Conservation (phyloP, 306 rosid genomes). For the Mimosa pudica region DNA sequence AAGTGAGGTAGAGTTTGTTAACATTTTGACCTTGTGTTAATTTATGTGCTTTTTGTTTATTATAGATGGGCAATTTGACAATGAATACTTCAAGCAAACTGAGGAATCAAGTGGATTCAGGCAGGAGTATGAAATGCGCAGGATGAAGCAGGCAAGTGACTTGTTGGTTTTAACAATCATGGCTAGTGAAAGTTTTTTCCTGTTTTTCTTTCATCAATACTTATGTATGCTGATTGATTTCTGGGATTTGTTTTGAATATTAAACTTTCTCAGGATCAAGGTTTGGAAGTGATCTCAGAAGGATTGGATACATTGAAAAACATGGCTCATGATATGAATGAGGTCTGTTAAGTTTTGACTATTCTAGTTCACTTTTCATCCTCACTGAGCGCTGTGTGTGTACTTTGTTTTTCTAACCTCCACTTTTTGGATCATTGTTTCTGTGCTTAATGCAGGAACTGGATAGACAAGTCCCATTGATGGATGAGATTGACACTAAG, state of each 20-base stretch:
- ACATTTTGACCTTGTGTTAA: conserved; percentile 1
- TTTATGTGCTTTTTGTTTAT: conserved; percentile 35
- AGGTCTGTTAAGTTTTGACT: conserved; percentile 51
- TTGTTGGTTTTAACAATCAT: conserved; percentile 31
- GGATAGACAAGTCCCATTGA: conserved; percentile 97
- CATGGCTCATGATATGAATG: conserved; percentile 98
- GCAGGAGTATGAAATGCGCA: conserved; percentile 97
- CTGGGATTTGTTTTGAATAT: conserved; percentile 29
- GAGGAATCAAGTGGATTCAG: conserved; percentile 84
- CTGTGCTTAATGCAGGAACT: conserved; percentile 62
- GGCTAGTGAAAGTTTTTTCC: background rate
- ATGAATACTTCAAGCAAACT: conserved; percentile 73
- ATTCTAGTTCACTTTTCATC: conserved; percentile 11
- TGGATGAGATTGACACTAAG: conserved; percentile 98
- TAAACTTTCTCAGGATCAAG: conserved; percentile 79
- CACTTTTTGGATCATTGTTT: conserved; percentile 14
- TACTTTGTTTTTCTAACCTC: background rate
- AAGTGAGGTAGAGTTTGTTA: background rate
- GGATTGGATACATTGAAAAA: conserved; percentile 90
- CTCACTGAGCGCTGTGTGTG: background rate
- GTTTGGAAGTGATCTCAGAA: conserved; percentile 89
- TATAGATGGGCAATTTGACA: conserved; percentile 82
- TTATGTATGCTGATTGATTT: conserved; percentile 7
- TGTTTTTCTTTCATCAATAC: conserved; percentile 1
- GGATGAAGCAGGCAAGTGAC: conserved; percentile 70